Evolutionary conservation across 2,329 filamentous ascomycete genomes (phyloP), one percentile per base, ranked within the genome.

Genomic region (Diaporthe vexans): DNA sequence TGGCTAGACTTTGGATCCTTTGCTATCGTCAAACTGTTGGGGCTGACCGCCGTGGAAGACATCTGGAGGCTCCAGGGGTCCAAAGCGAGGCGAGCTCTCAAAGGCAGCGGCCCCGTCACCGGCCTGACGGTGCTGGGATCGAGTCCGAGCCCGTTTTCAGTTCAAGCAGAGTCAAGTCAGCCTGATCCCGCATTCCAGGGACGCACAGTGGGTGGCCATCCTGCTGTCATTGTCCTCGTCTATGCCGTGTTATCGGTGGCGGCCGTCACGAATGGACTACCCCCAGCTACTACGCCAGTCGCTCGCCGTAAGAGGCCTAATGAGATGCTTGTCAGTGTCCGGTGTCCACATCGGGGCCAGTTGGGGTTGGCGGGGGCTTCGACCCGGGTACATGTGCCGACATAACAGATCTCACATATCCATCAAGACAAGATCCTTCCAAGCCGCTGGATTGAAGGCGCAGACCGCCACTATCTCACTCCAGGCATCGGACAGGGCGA

Each of bases 401-500:
- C 33, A 17, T 68, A 33, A 54, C 40, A 6, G 46, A 67, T 67
- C 63, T 67, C 29, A 52, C 63, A 67, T 26, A 54, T 54, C 33
- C 5, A 26, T 8, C 24, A 63, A 51, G 40, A 68, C 48, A 40
- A 35, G 46, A 40, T 68, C 46, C 48, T 68, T 29, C n/a, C n/a
- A 11, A 54, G 19, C 33, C 33, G 63, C 21, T 9, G 63, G 63
- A 33, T 3, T 70, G 48, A 68, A 40, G 63, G n/a, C 40, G 33
- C 52, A 40, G 63, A 68, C 63, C 63, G 63, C 63, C 63, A 54
- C 5, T 54, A 48, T 68, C n/a, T 52, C 63, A 54, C n/a, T 48
- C 46, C 48, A 68, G 63, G n/a, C 24, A 48, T 65, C 59, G 26
- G 40, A 48, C 40, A 48, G 48, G 33, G 33, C 59, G 59, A 65